Base-by-base conservation (phyloP, 768 basidiomycete genomes). In the Epithele typhae region DNA sequence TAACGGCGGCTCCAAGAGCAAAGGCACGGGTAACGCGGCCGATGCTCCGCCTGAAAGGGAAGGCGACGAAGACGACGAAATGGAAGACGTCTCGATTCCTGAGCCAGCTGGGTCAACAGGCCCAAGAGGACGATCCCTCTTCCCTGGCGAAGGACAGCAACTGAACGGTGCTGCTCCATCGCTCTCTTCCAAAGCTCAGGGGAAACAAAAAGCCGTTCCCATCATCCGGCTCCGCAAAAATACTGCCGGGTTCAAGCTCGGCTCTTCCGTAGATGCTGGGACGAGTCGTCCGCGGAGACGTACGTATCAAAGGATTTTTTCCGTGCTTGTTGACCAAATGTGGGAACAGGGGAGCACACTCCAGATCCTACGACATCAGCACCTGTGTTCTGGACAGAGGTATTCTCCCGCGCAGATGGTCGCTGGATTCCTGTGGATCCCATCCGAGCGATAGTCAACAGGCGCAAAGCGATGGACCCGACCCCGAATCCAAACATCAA, bases 351-450 rank as follows among this genome's bases (percentile, higher is more conserved):
- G 17, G 55, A 55, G 39, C 55, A 48, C 37, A 59, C 67, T 5
- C 68, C 73, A 39, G 78, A 87, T 64, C 84, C 84, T 41, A 69
- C 67, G 30, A 73, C 53, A 43, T 82, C 81, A 9, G 84, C 92
- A 3, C 94, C 95, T 1, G 84, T 93, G 3, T 91, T 93, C 64
- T 99, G 96, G 96, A 90, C 88, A 0, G 96, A 99, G 65, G 90
- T 96, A 0, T 99, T 93, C 68, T 94, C 92, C 7, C 82, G 90
- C 18, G 82, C 93, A 6, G 92, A 96, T 68, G 80, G 76, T 12
- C 81, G 84, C 27, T 99, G 96, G 96, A 68, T 98, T 12, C 84
- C 93, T 0, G 84, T 98, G 32, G 96, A 99, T 66, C 91, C 92
- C 7, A 76, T 92, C 25, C 82, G 90, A 14, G 78, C 73, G 21